phyloP scores from a whole-genome alignment of 306 rosid genomes.

The Senna siamea region DNA sequence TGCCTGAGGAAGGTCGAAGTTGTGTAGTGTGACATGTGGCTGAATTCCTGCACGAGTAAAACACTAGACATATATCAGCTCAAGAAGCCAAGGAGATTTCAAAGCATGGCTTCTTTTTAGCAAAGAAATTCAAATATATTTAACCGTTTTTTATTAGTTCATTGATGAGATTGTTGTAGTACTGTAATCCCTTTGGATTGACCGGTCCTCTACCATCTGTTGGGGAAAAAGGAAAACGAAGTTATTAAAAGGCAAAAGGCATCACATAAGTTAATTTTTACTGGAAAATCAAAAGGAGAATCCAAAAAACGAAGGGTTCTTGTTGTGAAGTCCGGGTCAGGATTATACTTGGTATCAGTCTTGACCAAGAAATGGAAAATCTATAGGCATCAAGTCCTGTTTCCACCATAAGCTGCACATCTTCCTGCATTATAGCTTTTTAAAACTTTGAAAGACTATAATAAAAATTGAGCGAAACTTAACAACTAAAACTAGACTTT shows the following conservation, averaged over 20 bases:
- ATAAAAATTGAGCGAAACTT: no score
- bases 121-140: slow-evolving; percentile 16
- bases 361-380: slow-evolving; percentile 86
- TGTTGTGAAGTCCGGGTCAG: background rate
- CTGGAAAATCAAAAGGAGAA: background rate
- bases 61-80: slow-evolving; percentile 18
- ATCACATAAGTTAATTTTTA: background rate
- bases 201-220: slow-evolving; percentile 73
- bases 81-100: background rate
- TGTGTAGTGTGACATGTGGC: slow-evolving; percentile 64
- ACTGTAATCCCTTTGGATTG: slow-evolving; percentile 72
- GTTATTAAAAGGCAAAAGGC: background rate
- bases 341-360: no score
- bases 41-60: slow-evolving; percentile 61
- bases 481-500: no score
- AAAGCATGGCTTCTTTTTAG: slow-evolving; percentile 16
- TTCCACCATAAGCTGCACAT: slow-evolving; percentile 77
- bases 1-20: slow-evolving; percentile 67
- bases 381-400: slow-evolving; percentile 78
- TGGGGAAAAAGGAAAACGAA: background rate
- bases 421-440: slow-evolving; percentile 60
- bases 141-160: slow-evolving; percentile 57
- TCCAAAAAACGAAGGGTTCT: background rate
- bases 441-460: no score
- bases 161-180: slow-evolving; percentile 78